Evolutionary conservation across 352 stramenopile species (phyloP).

Genomic region (Pythium periplocum): DNA sequence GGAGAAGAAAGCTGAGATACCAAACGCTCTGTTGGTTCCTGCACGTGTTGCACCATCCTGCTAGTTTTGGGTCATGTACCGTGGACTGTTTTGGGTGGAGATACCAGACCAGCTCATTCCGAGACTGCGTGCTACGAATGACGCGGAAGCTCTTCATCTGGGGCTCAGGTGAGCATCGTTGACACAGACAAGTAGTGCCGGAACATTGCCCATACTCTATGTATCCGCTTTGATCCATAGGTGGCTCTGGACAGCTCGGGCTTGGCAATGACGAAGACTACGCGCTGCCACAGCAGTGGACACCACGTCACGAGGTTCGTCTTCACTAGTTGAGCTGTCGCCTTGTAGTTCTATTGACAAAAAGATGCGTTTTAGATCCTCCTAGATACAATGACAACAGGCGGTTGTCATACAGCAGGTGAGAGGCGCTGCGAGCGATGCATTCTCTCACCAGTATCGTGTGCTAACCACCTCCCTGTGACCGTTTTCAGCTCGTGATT

Average conservation of each 20-base stretch:
- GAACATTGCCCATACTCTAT: too few species aligned
- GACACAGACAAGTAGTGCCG: too few species aligned
- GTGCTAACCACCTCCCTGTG: too few species aligned
- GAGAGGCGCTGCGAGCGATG: not conserved
- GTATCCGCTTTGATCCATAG: constrained; percentile 14
- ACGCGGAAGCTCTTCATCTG: constrained; percentile 16
- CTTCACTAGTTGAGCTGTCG: too few species aligned
- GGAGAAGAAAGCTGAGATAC: too few species aligned
- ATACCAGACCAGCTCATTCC: too few species aligned
- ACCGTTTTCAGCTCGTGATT: not conserved
- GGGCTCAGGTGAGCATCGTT: constrained; percentile 40
- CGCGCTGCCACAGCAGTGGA: constrained; percentile 32
- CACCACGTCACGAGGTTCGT: not conserved
- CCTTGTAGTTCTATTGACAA: too few species aligned
- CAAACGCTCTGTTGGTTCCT: too few species aligned
- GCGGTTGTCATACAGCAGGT: constrained; percentile 75
- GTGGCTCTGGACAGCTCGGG: constrained; percentile 60
- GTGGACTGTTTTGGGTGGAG: too few species aligned
- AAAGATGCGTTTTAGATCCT: constrained; percentile 14
- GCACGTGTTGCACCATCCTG: too few species aligned
- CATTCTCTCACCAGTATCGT: not conserved
- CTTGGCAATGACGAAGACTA: constrained; percentile 49
- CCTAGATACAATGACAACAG: constrained; percentile 35
- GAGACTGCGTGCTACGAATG: too few species aligned
- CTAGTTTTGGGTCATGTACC: too few species aligned